Conservation (phyloP, 371 early-diverging fungal species). For the Globomyces sp. region DNA sequence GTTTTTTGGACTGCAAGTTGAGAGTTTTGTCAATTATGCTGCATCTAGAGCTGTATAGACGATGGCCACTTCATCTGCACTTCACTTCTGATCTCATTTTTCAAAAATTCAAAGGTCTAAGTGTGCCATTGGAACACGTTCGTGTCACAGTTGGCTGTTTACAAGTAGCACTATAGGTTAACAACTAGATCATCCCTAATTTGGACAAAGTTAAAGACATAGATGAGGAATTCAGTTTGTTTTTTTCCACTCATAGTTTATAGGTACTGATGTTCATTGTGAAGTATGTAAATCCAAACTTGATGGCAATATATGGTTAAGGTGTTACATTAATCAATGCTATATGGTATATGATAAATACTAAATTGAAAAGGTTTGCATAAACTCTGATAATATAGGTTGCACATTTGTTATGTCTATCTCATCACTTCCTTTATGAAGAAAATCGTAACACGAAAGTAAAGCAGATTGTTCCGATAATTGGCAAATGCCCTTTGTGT, state of each 20-base stretch:
- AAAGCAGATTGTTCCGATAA: conserved; percentile 29
- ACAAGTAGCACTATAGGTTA: not conserved
- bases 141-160: conserved; percentile 11
- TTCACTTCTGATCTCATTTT: conserved; percentile 19
- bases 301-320: not conserved
- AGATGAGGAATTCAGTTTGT: too few relatives aligned
- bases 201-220: not conserved
- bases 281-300: not conserved
- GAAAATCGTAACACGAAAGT: conserved; percentile 6
- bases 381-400: not conserved
- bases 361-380: conserved; percentile 8
- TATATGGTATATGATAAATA: conserved; percentile 1
- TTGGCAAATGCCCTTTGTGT: conserved; percentile 35
- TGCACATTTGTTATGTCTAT: conserved; percentile 28
- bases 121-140: conserved; percentile 20
- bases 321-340: too few relatives aligned
- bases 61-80: conserved; percentile 43
- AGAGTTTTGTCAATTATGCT: conserved; percentile 34
- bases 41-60: conserved; percentile 28
- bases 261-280: too few relatives aligned
- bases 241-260: too few relatives aligned
- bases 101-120: conserved; percentile 3
- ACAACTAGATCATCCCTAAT: not conserved
- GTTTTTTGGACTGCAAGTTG: conserved; percentile 28
- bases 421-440: conserved; percentile 25